Evolutionary conservation across 208 protist species (phyloP).

Genomic region (Leishmania gerbilli): DNA sequence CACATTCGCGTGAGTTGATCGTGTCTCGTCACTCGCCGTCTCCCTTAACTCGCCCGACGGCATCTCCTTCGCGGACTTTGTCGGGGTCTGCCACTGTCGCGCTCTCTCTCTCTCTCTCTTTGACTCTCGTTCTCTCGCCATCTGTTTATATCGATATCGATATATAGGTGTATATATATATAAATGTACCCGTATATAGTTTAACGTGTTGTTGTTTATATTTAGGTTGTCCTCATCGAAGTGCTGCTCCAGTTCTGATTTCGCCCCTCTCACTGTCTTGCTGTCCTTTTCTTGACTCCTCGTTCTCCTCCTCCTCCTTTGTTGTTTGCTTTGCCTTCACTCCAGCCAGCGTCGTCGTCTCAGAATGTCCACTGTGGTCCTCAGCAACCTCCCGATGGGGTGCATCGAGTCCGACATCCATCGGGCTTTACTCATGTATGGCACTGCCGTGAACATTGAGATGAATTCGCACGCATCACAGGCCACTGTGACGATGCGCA

Average conservation of each 20-base stretch:
- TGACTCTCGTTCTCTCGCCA: background rate
- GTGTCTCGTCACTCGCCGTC: background rate
- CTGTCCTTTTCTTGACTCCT: conserved; percentile 9
- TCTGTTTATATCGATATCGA: background rate
- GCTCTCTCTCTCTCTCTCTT: background rate
- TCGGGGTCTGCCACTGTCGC: background rate
- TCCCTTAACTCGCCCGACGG: background rate
- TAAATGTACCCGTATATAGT: too few relatives aligned
- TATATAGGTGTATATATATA: too few relatives aligned
- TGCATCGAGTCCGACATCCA: conserved; percentile 79
- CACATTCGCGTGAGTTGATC: background rate
- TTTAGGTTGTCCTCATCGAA: background rate
- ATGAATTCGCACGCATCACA: conserved; percentile 48
- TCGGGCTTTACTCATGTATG: conserved; percentile 79
- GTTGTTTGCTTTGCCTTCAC: background rate
- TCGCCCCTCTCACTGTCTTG: background rate
- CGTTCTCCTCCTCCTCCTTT: background rate
- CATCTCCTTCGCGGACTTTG: background rate
- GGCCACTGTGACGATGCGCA: conserved; percentile 84
- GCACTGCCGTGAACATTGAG: conserved; percentile 56
- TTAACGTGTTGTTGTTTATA: too few relatives aligned
- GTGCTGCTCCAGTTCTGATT: background rate
- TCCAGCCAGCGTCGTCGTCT: background rate
- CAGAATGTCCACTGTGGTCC: conserved; percentile 57
- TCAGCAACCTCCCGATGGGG: conserved; percentile 68